Evolutionary conservation across 2,329 filamentous ascomycete species (phyloP), one percentile per base, ranked within the genome.

Genomic region (Coniochaeta pulveracea): DNA sequence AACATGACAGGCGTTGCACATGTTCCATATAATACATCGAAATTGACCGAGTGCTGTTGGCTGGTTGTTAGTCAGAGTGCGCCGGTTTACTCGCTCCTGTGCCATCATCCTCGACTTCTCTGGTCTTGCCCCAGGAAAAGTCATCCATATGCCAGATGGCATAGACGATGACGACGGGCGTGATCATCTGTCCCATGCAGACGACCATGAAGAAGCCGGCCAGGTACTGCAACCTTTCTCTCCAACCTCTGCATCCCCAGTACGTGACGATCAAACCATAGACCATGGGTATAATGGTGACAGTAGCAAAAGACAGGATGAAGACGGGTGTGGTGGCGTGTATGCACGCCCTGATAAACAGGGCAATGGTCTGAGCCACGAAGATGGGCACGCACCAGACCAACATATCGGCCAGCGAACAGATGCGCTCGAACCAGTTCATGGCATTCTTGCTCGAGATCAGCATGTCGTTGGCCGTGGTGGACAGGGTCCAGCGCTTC

Each of bases 391-490:
- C 60, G 27, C 50, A 51, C 61, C 61, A 67, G 1, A 61, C 64
- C 11, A 64, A 36, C 19, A 65, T 57, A n/a, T 64, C 61, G 9
- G 63, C 49, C 26, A 64, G 37, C 21, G 61, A 60, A 35, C 64
- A 58, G 16, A 66, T 45, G 6, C 61, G 46, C 43, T 67, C 62
- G 14, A 66, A 55, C 29, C 52, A 44, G 8, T 57, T 52, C 29
- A 59, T 61, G 1, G 60, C 56, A 2, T 55, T 55, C 0, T 60
- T 52, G 34, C 60, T 56, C n/a, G 65, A 54, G 50, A 67, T 58
- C 44, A 65, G 57, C 17, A 67, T 57, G 43, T 69, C 63, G 40
- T 66, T 67, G 4, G 57, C 58, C 18, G 61, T 64, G 22, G 60
- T 62, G 1, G 61, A 63, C 8, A 68, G 44, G 1, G 63, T 61